Percentiles rank a stretch among this genome's conserved stretches.
Evolutionary conservation across 352 stramenopile species (phyloP).

Genomic region (Phytopythium oedochilum): DNA sequence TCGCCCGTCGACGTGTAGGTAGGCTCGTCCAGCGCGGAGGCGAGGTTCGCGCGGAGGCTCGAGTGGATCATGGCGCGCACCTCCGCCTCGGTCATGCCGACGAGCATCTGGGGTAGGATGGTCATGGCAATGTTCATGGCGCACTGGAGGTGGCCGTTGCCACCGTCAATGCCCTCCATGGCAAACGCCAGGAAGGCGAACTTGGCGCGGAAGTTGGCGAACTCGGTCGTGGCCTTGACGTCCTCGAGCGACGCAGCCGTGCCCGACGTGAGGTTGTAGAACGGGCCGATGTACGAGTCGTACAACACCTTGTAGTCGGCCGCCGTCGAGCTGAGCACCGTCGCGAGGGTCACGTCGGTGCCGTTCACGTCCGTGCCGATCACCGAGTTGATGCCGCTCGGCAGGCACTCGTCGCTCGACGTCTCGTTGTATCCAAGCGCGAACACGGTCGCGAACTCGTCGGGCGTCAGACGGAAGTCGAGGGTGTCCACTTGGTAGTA

Average conservation of each 20-base stretch:
- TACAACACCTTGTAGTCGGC: slow-evolving; percentile 53
- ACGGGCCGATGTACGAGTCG: slow-evolving; percentile 42
- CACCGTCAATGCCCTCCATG: slow-evolving; percentile 39
- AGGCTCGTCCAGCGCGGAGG: slow-evolving; percentile 24
- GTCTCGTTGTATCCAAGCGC: slow-evolving; percentile 47
- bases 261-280: slow-evolving; percentile 33
- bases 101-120: slow-evolving; percentile 46
- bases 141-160: slow-evolving; percentile 32
- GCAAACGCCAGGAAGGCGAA: slow-evolving; percentile 40
- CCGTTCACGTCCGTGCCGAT: slow-evolving; percentile 34
- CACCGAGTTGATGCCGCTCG: slow-evolving; percentile 36
- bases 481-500: slow-evolving; percentile 56
- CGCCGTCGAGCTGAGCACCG: slow-evolving; percentile 18
- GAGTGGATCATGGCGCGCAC: slow-evolving; percentile 39
- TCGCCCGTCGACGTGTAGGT: slow-evolving; percentile 34
- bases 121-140: slow-evolving; percentile 44
- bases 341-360: slow-evolving; percentile 35
- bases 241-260: slow-evolving; percentile 16
- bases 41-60: slow-evolving; percentile 48
- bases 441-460: slow-evolving; percentile 37
- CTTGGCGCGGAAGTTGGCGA: slow-evolving; percentile 58
- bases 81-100: slow-evolving; percentile 50
- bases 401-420: slow-evolving; percentile 40
- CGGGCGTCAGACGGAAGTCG: slow-evolving; percentile 39
- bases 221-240: slow-evolving; percentile 35